Evolutionary conservation across 2,329 filamentous ascomycete genomes (phyloP), one percentile per base, ranked within the genome.

Genomic region (Metarhizium robertsii): DNA sequence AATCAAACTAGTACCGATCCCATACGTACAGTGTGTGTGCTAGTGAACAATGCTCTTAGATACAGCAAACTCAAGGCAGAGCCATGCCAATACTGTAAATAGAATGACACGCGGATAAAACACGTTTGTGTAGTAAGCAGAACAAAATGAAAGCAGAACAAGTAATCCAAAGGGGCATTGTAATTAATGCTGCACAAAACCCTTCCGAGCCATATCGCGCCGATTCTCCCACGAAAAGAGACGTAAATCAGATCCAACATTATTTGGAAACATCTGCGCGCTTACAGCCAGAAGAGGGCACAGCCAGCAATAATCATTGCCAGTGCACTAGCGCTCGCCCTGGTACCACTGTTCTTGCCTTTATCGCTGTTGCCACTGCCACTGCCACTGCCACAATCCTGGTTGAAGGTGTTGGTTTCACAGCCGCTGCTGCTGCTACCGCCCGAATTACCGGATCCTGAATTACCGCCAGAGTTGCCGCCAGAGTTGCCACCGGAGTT

Each of bases 371-470:
- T 64, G 50, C 64, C 64, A 25, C 46, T 58, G 38, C 56, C 59
- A 48, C 52, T 56, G 10, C 53, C 57, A 50, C 52, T 58, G 58
- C 63, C 62, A 61, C 73, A 76, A 56, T 67, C 61, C 61, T 77
- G 73, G 55, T 69, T 67, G 61, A 79, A 79, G 50, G 67, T 67
- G 36, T 60, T 67, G 7, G 66, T 59, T 11, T 67, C 61, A 60
- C 75, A 78, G 56, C 65, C 63, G 18, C 61, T 56, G 14, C 64
- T 66, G 20, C 57, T 53, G 32, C 58, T 61, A n/a, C 60, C 55
- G 11, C 61, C 57, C 10, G 61, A 60, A 20, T 59, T 59, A 32
- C 61, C 61, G 25, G 62, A 60, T 2, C 54, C 59, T 7, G 55
- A 54, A 43, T 56, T 58, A 30, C 56, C 60, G 32, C 65, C 62